A percentile compares a stretch with the other conserved stretches of the same genome.
Evolutionary conservation across 225 moss, liverwort and hornwort species (phyloP).

Genomic region (Neckera pumila): DNA sequence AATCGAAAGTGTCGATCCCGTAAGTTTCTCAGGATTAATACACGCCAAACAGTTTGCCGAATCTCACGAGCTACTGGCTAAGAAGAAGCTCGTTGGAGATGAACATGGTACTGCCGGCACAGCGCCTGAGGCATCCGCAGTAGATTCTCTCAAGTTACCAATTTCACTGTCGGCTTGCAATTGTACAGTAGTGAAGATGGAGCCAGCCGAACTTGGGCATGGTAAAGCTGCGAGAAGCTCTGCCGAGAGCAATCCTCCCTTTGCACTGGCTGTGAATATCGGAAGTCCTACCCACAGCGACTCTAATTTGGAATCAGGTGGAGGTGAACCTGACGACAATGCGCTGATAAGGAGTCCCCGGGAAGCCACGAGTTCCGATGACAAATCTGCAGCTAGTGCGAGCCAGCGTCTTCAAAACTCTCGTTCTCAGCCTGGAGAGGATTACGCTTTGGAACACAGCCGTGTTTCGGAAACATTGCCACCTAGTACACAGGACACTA

Average conservation of each 20-base stretch:
- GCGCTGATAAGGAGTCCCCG: neutral
- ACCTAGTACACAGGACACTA: neutral
- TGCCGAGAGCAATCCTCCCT: neutral
- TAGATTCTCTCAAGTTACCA: neutral
- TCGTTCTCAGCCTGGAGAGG: neutral
- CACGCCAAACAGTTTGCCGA: constrained; percentile 17
- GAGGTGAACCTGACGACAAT: neutral
- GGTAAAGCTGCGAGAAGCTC: neutral
- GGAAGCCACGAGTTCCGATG: neutral
- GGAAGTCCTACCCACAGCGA: neutral
- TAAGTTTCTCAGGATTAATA: neutral
- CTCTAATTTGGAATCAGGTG: neutral
- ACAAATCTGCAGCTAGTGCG: neutral
- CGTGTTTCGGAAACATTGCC: neutral
- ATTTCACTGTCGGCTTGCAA: neutral
- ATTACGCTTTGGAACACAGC: too few relatives aligned
- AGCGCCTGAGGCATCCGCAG: neutral
- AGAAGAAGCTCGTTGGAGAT: constrained; percentile 7
- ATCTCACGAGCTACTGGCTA: constrained; percentile 22
- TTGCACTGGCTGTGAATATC: neutral
- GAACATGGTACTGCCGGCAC: neutral
- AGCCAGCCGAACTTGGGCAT: neutral
- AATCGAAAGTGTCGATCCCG: neutral
- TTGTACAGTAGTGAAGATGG: neutral
- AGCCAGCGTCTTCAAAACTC: neutral